Evolutionary conservation across 345 rosid species (phyloP).

Genomic region (Arabidopsis suecica): DNA sequence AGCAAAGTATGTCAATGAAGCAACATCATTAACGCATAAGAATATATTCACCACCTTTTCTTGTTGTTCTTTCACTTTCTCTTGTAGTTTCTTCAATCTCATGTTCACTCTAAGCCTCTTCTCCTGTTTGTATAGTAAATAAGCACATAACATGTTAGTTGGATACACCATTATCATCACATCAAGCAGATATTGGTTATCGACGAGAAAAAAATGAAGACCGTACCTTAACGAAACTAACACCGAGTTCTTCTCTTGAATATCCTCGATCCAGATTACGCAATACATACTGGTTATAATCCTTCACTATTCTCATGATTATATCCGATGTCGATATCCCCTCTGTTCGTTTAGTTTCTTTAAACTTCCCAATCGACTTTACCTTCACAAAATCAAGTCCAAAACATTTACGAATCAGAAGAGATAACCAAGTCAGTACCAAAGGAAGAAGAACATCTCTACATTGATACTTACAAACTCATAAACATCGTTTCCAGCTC

Average conservation of each 20-base stretch:
- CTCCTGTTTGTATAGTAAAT: constrained; percentile 49
- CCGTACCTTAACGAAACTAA: constrained; percentile 70
- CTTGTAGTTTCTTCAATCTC: constrained; percentile 59
- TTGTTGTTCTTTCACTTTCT: constrained; percentile 74
- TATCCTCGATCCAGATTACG: constrained; percentile 76
- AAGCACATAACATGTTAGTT: constrained; percentile 18
- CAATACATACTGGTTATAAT: constrained; percentile 73
- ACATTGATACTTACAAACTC: constrained; percentile 62
- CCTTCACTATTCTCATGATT: constrained; percentile 75
- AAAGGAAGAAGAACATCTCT: neutral
- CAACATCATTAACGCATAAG: neutral
- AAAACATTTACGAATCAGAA: neutral
- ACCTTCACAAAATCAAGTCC: constrained; percentile 46
- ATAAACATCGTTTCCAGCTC: constrained; percentile 75
- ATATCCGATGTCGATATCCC: constrained; percentile 77
- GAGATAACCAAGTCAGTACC: neutral
- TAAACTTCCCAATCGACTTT: constrained; percentile 60
- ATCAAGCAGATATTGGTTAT: neutral
- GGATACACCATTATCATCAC: neutral
- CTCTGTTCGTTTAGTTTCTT: constrained; percentile 74
- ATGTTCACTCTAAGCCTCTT: constrained; percentile 70
- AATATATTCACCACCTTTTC: constrained; percentile 55
- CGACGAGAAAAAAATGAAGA: neutral
- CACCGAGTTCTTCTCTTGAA: constrained; percentile 70
- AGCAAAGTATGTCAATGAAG: neutral